A percentile compares a stretch with the other conserved stretches of the same genome.
Evolutionary conservation across 176 grass and related monocot species (phyloP).

Genomic region (Oropetium thomaeum): DNA sequence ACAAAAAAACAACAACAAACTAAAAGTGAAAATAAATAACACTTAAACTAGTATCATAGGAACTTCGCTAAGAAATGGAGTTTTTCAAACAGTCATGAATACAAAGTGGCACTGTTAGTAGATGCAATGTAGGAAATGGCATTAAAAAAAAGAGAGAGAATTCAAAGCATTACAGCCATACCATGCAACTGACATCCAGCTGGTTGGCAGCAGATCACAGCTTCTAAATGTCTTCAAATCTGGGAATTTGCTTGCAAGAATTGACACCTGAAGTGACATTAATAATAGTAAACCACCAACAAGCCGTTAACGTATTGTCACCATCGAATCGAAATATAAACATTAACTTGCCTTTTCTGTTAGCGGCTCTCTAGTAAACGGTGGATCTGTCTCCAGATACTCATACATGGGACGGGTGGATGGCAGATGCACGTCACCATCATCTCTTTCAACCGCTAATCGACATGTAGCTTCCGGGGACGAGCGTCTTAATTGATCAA

Average conservation of each 20-base stretch:
- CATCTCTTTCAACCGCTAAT: conserved; percentile 46
- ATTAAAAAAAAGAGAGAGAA: neutral
- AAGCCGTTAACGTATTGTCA: neutral
- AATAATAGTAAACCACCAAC: conserved; percentile 30
- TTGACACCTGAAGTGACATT: conserved; percentile 58
- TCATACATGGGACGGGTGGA: conserved; percentile 55
- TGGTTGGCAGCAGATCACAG: conserved; percentile 68
- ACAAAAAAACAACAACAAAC: no score
- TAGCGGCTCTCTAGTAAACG: conserved; percentile 87
- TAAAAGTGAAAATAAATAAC: neutral
- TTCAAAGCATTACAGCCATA: conserved; percentile 31
- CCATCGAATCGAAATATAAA: neutral
- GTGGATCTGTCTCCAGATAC: conserved; percentile 77
- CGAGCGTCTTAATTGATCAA: conserved; percentile 40
- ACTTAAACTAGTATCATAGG: neutral
- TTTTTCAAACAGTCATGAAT: neutral
- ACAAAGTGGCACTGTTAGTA: neutral
- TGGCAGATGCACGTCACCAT: conserved; percentile 40
- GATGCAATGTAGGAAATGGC: neutral
- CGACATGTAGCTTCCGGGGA: conserved; percentile 27
- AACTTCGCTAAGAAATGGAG: neutral
- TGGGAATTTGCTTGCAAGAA: conserved; percentile 83
- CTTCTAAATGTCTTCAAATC: conserved; percentile 77
- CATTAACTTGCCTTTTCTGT: conserved; percentile 74
- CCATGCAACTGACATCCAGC: conserved; percentile 99